Evolutionary conservation across 2,329 filamentous ascomycete species (phyloP), one percentile per base, ranked within the genome.

Genomic region (Hypoxylon sp.): DNA sequence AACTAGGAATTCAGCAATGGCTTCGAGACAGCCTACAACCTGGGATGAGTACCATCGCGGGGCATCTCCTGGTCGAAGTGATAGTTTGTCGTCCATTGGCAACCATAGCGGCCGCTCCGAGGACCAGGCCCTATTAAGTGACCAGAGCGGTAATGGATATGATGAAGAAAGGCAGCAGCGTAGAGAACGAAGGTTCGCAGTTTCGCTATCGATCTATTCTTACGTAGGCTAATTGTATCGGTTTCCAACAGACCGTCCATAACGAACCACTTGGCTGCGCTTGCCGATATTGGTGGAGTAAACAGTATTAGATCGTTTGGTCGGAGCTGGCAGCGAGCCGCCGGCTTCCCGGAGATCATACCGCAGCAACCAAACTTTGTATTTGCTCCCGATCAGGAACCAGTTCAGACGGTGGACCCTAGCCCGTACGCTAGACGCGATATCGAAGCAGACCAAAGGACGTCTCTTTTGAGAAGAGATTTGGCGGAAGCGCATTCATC

Each of bases 251-350:
- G 88, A 67, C 88, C 87, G n/a, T 91, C 88, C 5, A 82, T 88
- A 42, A 86, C 85, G 33, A 84, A 87, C 69, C 84, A 85, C 35
- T 80, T 92, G 37, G 81, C 86, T 26, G 83, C 85, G 59, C 78
- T 91, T 59, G 84, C 87, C 72, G 90, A 97, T 67, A 91, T 93
- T 52, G 96, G 95, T 71, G 95, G 95, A 55, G 91, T 94, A 68
- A 98, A 98, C 84, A 97, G 93, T 80, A 92, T 98, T 75, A 91
- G 96, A 76, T 97, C 94, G 76, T 98, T 98, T 78, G 93, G 94
- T 48, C 89, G 92, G 67, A 97, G 93, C 74, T 97, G 94, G 92
- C 93, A 95, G 80, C 90, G 95, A 78, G 95, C 95, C 39, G 94
- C 94, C 26, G 91, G 87, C 63, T 98, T 98, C 80, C 88, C 90